Percentiles rank a stretch among this genome's conserved stretches.
phyloP scores from a whole-genome alignment of 495 filamentous ascomycete genomes.

The Lindgomyces ingoldianus region DNA sequence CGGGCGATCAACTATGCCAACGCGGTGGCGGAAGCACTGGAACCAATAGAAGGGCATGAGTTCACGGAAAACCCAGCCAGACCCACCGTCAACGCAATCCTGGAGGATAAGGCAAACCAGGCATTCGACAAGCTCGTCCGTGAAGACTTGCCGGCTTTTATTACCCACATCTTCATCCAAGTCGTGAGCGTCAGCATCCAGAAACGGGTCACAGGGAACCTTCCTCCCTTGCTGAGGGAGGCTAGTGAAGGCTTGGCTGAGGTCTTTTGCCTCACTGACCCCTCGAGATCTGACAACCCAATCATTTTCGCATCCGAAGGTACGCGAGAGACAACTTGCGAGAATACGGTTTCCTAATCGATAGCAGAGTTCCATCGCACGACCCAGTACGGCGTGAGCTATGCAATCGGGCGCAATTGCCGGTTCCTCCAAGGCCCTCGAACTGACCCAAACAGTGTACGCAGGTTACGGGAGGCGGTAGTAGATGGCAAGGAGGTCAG shows the following conservation, averaged over 20 bases:
- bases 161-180: constrained; percentile 62
- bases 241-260: constrained; percentile 72
- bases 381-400: constrained; percentile 60
- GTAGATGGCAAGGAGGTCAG: constrained; percentile 60
- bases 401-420: constrained; percentile 60
- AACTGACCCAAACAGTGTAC: constrained; percentile 54
- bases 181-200: constrained; percentile 60
- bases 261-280: constrained; percentile 77
- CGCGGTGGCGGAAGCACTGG: constrained; percentile 57
- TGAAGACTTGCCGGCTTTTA: constrained; percentile 71
- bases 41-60: constrained; percentile 50
- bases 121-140: constrained; percentile 61
- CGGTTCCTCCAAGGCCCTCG: constrained; percentile 63
- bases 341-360: not conserved
- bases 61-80: constrained; percentile 50
- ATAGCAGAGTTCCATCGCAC: constrained; percentile 59
- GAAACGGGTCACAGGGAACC: constrained; percentile 57
- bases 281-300: constrained; percentile 70
- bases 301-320: constrained; percentile 79
- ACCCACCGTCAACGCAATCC: constrained; percentile 53
- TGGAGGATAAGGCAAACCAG: constrained; percentile 60
- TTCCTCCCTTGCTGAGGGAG: constrained; percentile 55
- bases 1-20: constrained; percentile 72
- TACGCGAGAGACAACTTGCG: constrained; percentile 38
- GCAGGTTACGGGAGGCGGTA: constrained; percentile 58